Evolutionary conservation across 1,284 basidiomycete species (phyloP), one percentile per base, ranked within the genome.

Genomic region (Trichosporon sp.): DNA sequence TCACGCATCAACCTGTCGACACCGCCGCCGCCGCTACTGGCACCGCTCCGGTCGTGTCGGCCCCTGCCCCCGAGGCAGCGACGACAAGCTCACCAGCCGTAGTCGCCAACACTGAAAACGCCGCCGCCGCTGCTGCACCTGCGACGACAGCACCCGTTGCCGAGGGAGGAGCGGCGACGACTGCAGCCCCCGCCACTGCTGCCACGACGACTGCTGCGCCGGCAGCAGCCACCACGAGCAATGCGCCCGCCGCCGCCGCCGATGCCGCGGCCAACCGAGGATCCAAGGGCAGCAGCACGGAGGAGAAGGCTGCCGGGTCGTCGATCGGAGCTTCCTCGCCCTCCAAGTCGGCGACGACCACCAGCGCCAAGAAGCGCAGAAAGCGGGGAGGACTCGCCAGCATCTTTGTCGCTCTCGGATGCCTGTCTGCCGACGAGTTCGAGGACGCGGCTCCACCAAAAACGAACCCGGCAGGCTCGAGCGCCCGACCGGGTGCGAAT

Each of bases 391-490:
- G 76, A 21, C 65, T 78, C 7, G 71, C 76, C 1, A 71, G 69
- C 9, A 65, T 78, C 14, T 70, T 78, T 37, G 65, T 74, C 29
- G 70, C 74, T 19, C 65, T 78, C 1, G 77, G 76, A 59, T 78
- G 77, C 65, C 64, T 78, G 31, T 76, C 74, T 2, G 71, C 74
- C 11, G 68, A 71, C 56, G 77, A 77, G 46, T 76, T 77, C 65
- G 77, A 78, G 62, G 76, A 78, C 58, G 70, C 70, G 33, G 61
- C 61, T 10, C 65, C 70, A 9, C 54, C 60, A 49, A 64, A 64
- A 59, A 44, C 61, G 10, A 64, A 61, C 19, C 60, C 60, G n/a
- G 37, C 64, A 7, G 40, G 25, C n/a, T 59, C 44, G 19, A 59
- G 58, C 7, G 65, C 32, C 19, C 46, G 33, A 36, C 29, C 59